Evolutionary conservation across 495 filamentous ascomycete species (phyloP), one percentile per base, ranked within the genome.

Genomic region (Trypethelium eluteriae): DNA sequence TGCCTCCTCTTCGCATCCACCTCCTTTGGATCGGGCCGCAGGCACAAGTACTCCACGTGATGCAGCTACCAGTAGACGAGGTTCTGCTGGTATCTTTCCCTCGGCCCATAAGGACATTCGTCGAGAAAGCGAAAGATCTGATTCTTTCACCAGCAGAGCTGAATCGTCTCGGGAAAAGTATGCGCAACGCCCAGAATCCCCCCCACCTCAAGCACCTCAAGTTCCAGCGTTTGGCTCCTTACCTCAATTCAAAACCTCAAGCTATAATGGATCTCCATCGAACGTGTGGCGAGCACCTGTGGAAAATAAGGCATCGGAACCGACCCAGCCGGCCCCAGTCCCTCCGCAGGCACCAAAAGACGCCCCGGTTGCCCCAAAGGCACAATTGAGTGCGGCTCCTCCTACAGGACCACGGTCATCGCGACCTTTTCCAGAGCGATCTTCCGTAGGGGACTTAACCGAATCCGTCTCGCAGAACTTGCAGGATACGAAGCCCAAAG

Each of bases 161-260:
- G 83, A 83, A 68, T 67, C 72, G 5, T 67, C 72, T 12, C 78
- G 77, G 69, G 81, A 82, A 38, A 65, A 70, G 14, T 72, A 76
- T 63, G 75, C 70, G 39, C 71, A 75, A 25, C 75, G 70, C 64
- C 65, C 70, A 63, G 78, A 80, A 66, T 81, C 89, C 32, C 87
- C 91, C 11, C 91, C 90, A 18, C 89, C 90, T n/a, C 80, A 89
- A 62, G 88, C 88, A 46, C 89, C 90, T 12, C 87, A 90, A 39
- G 91, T 93, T 2, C 91, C 91, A 18, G 88, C 90, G 2, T 93
- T 95, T 79, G 89, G 89, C 11, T 89, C 87, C 7, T 34, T 59
- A 18, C 53, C 53, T 7, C 53, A 59, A 6, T 36, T 59, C 53
- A 59, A 59, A 18, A 79, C 66, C 3, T 35, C 56, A 1, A 63